Evolutionary conservation across 106 monocot species (phyloP).

Genomic region (Triglochin maritima): DNA sequence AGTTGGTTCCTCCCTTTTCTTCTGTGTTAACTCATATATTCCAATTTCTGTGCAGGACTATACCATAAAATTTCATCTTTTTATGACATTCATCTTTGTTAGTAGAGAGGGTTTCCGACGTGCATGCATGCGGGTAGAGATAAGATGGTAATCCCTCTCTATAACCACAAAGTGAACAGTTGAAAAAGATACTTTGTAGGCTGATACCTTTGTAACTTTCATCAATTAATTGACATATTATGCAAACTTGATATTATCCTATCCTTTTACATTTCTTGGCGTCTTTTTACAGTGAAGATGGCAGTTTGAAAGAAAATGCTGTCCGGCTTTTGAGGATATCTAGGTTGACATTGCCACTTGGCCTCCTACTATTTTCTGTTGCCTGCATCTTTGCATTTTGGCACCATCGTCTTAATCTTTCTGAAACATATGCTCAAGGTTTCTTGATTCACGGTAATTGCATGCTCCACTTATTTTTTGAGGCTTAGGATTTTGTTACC

Average conservation of each 20-base stretch:
- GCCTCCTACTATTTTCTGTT: constrained; percentile 39
- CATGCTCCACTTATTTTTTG: not conserved
- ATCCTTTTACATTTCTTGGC: not conserved
- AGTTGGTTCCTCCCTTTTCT: too few relatives aligned
- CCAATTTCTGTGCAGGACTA: constrained; percentile 42
- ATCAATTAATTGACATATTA: not conserved
- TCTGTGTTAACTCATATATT: too few relatives aligned
- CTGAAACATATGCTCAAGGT: constrained; percentile 59
- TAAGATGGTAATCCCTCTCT: constrained; percentile 17
- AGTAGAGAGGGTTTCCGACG: constrained; percentile 92
- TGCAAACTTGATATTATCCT: not conserved
- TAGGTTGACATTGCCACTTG: constrained; percentile 71
- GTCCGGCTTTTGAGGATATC: constrained; percentile 52
- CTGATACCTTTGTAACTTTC: not conserved
- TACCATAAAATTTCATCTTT: constrained; percentile 77
- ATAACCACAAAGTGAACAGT: not conserved
- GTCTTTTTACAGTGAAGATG: constrained; percentile 30
- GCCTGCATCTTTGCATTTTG: constrained; percentile 42
- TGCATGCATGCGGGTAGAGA: constrained; percentile 84
- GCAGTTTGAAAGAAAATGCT: constrained; percentile 44
- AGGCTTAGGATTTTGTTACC: not conserved
- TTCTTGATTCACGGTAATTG: constrained; percentile 72
- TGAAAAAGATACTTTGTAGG: not conserved
- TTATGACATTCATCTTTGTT: constrained; percentile 68
- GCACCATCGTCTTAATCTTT: constrained; percentile 36